Conservation (phyloP, 1,284 basidiomycete genomes). For the Moesziomyces aphidis region DNA sequence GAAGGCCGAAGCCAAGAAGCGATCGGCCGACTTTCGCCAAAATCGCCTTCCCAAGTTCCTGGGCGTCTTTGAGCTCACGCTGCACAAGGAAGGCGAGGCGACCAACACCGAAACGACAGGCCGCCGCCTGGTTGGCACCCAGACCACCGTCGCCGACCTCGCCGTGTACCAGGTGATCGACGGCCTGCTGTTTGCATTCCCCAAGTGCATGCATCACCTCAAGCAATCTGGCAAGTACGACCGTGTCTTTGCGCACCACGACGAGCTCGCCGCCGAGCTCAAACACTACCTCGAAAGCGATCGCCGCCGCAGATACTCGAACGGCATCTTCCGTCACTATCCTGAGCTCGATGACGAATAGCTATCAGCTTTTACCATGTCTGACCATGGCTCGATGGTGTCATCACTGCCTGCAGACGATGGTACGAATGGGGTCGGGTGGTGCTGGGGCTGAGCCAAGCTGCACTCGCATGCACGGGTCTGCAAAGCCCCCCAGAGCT, state of each 20-base stretch:
- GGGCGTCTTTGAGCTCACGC: constrained; percentile 68
- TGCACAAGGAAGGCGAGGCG: constrained; percentile 43
- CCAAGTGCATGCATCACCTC: constrained; percentile 68
- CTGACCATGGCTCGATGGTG: not conserved
- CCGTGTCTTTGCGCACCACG: constrained; percentile 53
- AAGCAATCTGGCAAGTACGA: constrained; percentile 63
- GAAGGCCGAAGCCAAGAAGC: constrained; percentile 67
- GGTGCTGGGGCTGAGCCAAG: not conserved
- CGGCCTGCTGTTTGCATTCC: constrained; percentile 72
- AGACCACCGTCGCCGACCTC: constrained; percentile 72
- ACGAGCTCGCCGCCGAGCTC: constrained; percentile 65
- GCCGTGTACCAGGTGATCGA: constrained; percentile 70
- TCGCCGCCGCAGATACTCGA: constrained; percentile 68
- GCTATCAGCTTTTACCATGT: not conserved
- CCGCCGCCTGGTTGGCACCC: constrained; percentile 68
- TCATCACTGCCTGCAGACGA: not conserved
- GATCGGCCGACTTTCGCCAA: constrained; percentile 69
- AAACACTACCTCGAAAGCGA: constrained; percentile 71
- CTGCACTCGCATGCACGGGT: not conserved
- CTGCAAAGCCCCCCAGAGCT: not conserved
- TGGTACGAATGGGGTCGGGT: not conserved
- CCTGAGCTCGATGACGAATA: constrained; percentile 70
- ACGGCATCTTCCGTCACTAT: constrained; percentile 72
- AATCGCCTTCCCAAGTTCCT: constrained; percentile 72
- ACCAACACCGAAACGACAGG: constrained; percentile 52